These are phyloP conservation scores for Chamaecyparis obtusa DNA, from an alignment of 75 land plant species.

Conservation along the genomic window DNA sequence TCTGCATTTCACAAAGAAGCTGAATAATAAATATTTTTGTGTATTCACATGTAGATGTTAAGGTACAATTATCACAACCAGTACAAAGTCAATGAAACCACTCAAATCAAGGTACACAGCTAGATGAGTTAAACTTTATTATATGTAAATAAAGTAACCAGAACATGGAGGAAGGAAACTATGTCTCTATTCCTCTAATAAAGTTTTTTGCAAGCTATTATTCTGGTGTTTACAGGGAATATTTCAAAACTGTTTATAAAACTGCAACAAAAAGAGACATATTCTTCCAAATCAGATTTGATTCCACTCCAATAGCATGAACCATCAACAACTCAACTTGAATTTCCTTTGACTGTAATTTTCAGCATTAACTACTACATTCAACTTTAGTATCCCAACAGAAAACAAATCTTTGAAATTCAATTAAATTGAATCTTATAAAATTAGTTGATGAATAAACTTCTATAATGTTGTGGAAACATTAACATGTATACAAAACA, in stretches of 20 bases:
- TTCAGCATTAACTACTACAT: background rate
- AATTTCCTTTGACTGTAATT: background rate
- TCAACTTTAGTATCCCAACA: background rate
- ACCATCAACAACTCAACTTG: background rate
- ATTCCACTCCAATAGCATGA: background rate
- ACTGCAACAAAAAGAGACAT: background rate
- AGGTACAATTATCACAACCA: no score
- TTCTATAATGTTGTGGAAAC: background rate
- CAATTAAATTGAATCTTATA: background rate
- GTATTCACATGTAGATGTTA: background rate
- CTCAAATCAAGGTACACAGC: no score
- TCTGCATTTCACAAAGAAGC: constrained; percentile 42
- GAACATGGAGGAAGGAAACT: no score
- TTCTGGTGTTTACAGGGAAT: background rate
- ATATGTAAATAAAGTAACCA: no score
- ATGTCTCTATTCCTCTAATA: no score
- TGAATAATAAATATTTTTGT: constrained; percentile 1
- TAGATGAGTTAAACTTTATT: no score
- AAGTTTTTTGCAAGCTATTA: no score
- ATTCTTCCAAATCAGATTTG: background rate
- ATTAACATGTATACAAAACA: background rate
- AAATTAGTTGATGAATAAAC: background rate
- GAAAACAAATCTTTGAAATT: background rate
- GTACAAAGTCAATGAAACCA: no score
- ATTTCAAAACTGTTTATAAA: background rate